Percentiles rank a stretch among this genome's conserved stretches.
Conservation (phyloP, 192 early-diverging fungal genomes). For the Backusella liffmaniae region DNA sequence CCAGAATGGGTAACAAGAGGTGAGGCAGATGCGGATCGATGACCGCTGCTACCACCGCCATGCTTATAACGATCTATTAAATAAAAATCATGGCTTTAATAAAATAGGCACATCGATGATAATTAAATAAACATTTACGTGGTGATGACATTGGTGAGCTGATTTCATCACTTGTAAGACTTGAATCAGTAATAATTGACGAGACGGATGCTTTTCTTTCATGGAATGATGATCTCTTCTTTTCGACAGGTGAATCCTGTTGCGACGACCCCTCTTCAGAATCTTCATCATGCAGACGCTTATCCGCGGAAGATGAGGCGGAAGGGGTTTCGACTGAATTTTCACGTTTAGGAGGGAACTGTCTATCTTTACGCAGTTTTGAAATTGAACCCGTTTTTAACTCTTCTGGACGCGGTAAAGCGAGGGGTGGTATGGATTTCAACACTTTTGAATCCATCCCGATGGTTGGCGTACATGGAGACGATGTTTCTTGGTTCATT, state of each 20-base stretch:
- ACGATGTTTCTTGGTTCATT: neutral
- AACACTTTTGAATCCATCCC: neutral
- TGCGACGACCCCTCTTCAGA: neutral
- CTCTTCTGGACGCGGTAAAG: neutral
- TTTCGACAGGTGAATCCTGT: neutral
- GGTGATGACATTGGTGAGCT: constrained; percentile 29
- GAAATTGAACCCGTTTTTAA: constrained; percentile 5
- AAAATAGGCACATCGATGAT: neutral
- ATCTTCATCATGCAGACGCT: neutral
- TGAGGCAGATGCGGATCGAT: constrained; percentile 2
- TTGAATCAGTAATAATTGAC: constrained; percentile 25
- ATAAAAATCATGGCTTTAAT: neutral
- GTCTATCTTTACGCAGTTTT: constrained; percentile 14
- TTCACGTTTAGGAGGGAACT: constrained; percentile 6
- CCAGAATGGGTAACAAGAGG: neutral
- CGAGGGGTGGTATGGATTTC: neutral
- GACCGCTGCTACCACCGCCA: neutral
- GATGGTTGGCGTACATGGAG: neutral
- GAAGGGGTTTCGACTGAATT: neutral
- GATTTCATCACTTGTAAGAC: constrained; percentile 16
- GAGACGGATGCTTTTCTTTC: constrained; percentile 26
- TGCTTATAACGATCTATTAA: neutral
- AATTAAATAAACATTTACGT: neutral
- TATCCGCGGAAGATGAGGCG: neutral
- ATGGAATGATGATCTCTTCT: constrained; percentile 7